phyloP scores from a whole-genome alignment of 2,329 filamentous ascomycete species.

The Monosporascus sp. region DNA sequence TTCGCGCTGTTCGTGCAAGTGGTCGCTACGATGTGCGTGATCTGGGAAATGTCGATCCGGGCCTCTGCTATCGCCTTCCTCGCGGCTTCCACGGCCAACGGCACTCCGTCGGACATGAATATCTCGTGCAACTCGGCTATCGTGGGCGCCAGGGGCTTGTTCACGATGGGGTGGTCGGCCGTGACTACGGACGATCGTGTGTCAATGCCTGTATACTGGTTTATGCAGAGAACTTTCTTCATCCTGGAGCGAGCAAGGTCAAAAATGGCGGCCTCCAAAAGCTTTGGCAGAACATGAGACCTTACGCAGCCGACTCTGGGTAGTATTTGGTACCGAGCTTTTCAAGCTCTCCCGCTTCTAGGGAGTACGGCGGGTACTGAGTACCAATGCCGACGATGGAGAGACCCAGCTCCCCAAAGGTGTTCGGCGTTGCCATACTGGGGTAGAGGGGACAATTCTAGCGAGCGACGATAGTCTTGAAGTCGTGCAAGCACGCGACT shows the following conservation, averaged over 20 bases:
- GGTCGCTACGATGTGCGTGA: constrained; percentile 64
- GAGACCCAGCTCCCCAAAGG: constrained; percentile 50
- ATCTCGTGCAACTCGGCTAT: constrained; percentile 50
- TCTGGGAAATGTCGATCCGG: constrained; percentile 42
- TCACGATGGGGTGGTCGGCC: constrained; percentile 57
- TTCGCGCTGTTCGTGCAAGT: constrained; percentile 68
- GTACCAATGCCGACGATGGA: constrained; percentile 55
- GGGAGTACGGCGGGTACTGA: constrained; percentile 54
- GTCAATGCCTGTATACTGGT: constrained; percentile 61
- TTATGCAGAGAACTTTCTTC: constrained; percentile 59
- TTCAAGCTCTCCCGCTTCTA: constrained; percentile 47
- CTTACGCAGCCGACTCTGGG: constrained; percentile 55
- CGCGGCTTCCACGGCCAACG: constrained; percentile 51
- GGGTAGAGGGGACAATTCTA: neutral
- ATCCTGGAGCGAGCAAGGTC: constrained; percentile 38
- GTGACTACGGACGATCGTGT: constrained; percentile 57
- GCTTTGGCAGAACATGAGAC: constrained; percentile 8
- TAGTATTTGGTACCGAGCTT: constrained; percentile 53
- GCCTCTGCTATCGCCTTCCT: constrained; percentile 53
- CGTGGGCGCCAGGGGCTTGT: constrained; percentile 46
- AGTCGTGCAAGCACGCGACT: no score
- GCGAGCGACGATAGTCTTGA: no score
- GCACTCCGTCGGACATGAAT: constrained; percentile 54
- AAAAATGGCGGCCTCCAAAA: neutral
- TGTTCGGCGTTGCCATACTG: constrained; percentile 37